Evolutionary conservation across 169 alveolate genomes (phyloP), one percentile per base, ranked within the genome.

Genomic region (Theileria parva): DNA sequence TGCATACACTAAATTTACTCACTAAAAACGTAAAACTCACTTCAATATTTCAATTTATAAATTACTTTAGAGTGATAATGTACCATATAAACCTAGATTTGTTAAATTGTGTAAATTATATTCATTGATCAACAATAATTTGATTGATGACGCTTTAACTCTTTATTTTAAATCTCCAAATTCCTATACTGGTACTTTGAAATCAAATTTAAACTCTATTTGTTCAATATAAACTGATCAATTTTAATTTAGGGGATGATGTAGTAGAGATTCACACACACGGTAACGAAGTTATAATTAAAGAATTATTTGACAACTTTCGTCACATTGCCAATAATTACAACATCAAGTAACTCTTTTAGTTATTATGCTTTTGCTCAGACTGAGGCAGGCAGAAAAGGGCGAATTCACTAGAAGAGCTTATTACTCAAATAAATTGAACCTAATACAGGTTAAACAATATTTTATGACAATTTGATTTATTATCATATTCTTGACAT

Each of bases 401-500:
- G 94, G 94, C 6, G 94, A 90, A 80, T 90, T 90, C 67, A 90
- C 92, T 5, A 73, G 92, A 74, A 80, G 94, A 50, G 91, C 94
- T 7, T 90, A 86, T 77, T 77, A 72, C 70, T 85, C 86, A 51
- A 86, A 77, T 7, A 90, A 86, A 70, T 59, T 90, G 73, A 77
- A 83, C 60, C 67, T 90, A n/a, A 60, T 87, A 28, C 93, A 90
- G 53, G 87, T 90, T 25, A 65, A 74, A 48, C 12, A 7, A 27
- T 6, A 60, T 28, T 28, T 44, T 44, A 44, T 8, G 8, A 44
- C 3, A 4, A 44, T 13, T 44, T 44, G 12, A 28, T 32, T 30
- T 60, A 0, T 60, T 60, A 60, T 32, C 37, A 60, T 13, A 60
- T 60, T 32, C 68, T 60, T 30, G 8, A 60, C 37, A 11, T 30